A percentile compares a stretch with the other conserved stretches of the same genome.
Conservation (phyloP, 768 basidiomycete genomes). For the Paxillus ammoniavirescens region DNA sequence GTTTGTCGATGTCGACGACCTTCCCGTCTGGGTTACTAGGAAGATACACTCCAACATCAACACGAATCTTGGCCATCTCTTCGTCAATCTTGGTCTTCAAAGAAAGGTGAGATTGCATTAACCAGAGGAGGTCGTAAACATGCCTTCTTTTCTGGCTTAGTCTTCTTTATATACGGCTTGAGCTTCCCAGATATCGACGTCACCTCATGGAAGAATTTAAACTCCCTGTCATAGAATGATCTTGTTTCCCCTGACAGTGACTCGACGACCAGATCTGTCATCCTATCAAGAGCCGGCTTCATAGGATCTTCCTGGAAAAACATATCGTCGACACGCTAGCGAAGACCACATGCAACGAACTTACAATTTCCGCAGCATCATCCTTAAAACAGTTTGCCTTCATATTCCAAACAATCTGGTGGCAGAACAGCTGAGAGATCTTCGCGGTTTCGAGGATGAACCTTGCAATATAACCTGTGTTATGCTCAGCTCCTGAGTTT, state of each 20-base stretch:
- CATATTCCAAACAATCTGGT: conserved; percentile 99
- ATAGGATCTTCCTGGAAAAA: conserved; percentile 80
- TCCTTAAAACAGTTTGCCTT: conserved; percentile 97
- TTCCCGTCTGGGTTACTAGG: conserved; percentile 97
- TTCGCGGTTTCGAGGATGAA: conserved; percentile 98
- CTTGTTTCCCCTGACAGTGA: conserved; percentile 88
- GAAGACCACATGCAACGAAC: conserved; percentile 20
- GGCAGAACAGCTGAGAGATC: conserved; percentile 96
- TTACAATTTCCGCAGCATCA: conserved; percentile 79
- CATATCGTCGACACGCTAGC: conserved; percentile 1
- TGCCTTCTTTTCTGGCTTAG: conserved; percentile 96
- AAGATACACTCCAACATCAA: conserved; percentile 94
- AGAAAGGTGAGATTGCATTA: background rate
- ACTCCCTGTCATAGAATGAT: conserved; percentile 92
- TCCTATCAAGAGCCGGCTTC: conserved; percentile 91
- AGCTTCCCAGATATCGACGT: conserved; percentile 98
- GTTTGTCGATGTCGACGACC: conserved; percentile 96
- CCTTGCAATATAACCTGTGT: conserved; percentile 82
- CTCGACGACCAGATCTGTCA: conserved; percentile 76
- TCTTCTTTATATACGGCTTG: conserved; percentile 93
- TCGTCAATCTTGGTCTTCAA: conserved; percentile 95
- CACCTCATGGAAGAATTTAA: conserved; percentile 92
- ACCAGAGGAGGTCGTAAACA: background rate
- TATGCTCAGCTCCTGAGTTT: background rate
- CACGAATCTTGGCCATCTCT: conserved; percentile 94